A percentile compares a stretch with the other conserved stretches of the same genome.
Conservation (phyloP, 805 yeast species). For the Wickerhamiella allomyrinae region DNA sequence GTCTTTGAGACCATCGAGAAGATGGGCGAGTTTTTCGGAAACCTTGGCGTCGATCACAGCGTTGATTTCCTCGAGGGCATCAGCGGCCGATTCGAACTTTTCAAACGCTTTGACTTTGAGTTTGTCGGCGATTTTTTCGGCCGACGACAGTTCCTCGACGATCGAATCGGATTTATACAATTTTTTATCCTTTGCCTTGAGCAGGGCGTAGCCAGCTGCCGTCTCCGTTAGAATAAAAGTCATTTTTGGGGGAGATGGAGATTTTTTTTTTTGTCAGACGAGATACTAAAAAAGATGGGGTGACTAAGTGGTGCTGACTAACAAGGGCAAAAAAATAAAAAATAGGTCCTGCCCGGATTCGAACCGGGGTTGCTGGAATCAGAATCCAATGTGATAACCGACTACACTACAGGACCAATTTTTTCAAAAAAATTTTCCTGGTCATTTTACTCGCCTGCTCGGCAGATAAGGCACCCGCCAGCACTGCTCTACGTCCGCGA, state of each 20-base stretch:
- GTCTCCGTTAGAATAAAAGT: conserved; percentile 73
- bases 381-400: conserved; percentile 20
- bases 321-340: conserved; percentile 2
- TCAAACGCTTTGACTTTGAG: conserved; percentile 93
- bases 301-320: background rate
- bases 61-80: conserved; percentile 90
- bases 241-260: conserved; percentile 18
- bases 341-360: conserved; percentile 27
- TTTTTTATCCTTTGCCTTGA: conserved; percentile 96
- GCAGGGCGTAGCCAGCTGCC: conserved; percentile 95
- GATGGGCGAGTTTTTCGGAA: conserved; percentile 61
- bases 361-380: conserved; percentile 29
- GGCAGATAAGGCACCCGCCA: too few relatives aligned
- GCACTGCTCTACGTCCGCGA: too few relatives aligned
- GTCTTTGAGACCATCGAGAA: conserved; percentile 36
- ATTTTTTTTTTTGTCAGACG: conserved; percentile 5
- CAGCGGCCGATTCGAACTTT: conserved; percentile 86
- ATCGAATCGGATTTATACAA: conserved; percentile 71
- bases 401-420: conserved; percentile 16
- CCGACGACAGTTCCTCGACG: conserved; percentile 60
- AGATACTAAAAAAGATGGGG: background rate
- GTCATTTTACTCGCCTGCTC: too few relatives aligned
- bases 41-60: conserved; percentile 89
- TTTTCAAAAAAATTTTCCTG: background rate
- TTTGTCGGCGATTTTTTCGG: conserved; percentile 76